Evolutionary conservation across 768 basidiomycete species (phyloP).

Genomic region (Neoboletus brunneissimus): DNA sequence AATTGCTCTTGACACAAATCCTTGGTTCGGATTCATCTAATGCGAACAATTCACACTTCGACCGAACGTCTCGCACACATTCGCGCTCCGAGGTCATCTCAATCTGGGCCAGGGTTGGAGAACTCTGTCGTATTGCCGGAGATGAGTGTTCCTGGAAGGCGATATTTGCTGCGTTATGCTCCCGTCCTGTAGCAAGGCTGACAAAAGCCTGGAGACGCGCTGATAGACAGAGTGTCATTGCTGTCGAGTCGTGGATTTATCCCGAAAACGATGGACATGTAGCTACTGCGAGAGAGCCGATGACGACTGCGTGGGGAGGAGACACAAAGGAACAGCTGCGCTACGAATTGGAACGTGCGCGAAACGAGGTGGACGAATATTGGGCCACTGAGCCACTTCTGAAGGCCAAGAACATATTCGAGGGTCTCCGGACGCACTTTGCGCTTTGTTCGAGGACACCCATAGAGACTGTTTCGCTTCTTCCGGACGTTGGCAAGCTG

Average conservation of each 20-base stretch:
- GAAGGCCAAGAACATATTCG: conserved; percentile 47
- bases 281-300: conserved; percentile 37
- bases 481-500: conserved; percentile 48
- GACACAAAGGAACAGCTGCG: conserved; percentile 47
- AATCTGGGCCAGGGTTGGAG: conserved; percentile 71
- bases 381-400: conserved; percentile 43
- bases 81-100: conserved; percentile 70
- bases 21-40: conserved; percentile 56
- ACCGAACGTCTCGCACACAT: conserved; percentile 57
- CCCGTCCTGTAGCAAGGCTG: conserved; percentile 69
- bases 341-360: conserved; percentile 46
- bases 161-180: conserved; percentile 66
- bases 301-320: conserved; percentile 69
- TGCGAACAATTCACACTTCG: conserved; percentile 25
- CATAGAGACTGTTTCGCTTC: conserved; percentile 38
- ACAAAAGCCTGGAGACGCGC: conserved; percentile 81
- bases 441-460: conserved; percentile 47
- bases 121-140: conserved; percentile 65
- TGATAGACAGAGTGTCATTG: conserved; percentile 52
- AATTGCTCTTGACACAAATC: conserved; percentile 65
- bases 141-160: conserved; percentile 82
- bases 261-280: conserved; percentile 35
- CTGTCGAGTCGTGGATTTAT: conserved; percentile 69
- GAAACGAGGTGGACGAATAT: conserved; percentile 42
- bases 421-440: conserved; percentile 48